Evolutionary conservation across 1,284 basidiomycete species (phyloP).

Genomic region (Thecaphora frezii): DNA sequence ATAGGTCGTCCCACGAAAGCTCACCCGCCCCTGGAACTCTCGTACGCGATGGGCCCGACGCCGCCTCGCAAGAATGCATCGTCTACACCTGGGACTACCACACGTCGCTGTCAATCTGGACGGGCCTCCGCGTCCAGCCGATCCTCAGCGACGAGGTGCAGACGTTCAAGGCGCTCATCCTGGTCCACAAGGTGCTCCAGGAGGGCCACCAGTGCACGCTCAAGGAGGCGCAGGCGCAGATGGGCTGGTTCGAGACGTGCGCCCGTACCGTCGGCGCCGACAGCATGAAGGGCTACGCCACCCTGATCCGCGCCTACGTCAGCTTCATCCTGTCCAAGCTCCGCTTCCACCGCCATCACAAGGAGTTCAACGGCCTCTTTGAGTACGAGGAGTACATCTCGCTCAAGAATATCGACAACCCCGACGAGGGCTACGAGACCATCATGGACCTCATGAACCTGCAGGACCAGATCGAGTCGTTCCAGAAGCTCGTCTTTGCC

Average conservation of each 20-base stretch:
- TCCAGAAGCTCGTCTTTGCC: conserved; percentile 58
- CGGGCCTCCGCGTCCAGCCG: conserved; percentile 55
- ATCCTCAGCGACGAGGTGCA: conserved; percentile 58
- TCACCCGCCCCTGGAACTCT: not conserved
- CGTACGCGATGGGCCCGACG: too few species aligned
- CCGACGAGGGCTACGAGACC: conserved; percentile 59
- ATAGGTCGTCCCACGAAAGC: conserved; percentile 2
- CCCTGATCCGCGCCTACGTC: conserved; percentile 56
- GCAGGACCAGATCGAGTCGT: conserved; percentile 58
- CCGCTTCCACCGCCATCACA: conserved; percentile 58
- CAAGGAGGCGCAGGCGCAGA: conserved; percentile 56
- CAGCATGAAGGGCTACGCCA: conserved; percentile 51
- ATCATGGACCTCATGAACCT: conserved; percentile 59
- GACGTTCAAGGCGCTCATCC: conserved; percentile 59
- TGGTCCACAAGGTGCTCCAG: conserved; percentile 58
- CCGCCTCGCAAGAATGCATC: conserved; percentile 48
- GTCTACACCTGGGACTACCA: conserved; percentile 60
- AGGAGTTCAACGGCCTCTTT: conserved; percentile 59
- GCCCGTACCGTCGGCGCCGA: conserved; percentile 50
- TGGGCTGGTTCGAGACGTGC: conserved; percentile 58
- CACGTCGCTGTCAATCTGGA: conserved; percentile 56
- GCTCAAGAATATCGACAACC: conserved; percentile 60
- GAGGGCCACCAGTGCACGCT: conserved; percentile 56
- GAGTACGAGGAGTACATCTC: conserved; percentile 59
- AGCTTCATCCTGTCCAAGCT: conserved; percentile 57